Percentiles rank a stretch among this genome's conserved stretches.
These are phyloP conservation scores for Didymella exigua DNA, from an alignment of 2,329 filamentous ascomycete genomes.

Conservation along the genomic window DNA sequence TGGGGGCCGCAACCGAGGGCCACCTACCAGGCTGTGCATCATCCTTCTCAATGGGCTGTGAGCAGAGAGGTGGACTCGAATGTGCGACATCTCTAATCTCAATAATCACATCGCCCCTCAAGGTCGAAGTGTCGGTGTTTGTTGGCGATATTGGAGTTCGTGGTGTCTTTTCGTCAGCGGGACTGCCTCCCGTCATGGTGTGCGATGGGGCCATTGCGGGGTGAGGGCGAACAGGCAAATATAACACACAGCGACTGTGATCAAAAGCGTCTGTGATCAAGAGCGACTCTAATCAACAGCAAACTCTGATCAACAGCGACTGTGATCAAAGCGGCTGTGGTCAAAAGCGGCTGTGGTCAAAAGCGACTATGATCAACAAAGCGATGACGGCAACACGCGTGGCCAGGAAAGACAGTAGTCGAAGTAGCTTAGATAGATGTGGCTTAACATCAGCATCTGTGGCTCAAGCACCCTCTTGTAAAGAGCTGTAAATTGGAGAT, in stretches of 20 bases:
- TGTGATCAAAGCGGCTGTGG: not conserved
- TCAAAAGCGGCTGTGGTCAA: no score
- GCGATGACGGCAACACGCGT: no score
- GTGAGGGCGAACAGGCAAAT: not conserved
- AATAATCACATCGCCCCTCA: slow-evolving; percentile 41
- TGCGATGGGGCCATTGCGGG: slow-evolving; percentile 38
- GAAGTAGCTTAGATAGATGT: no score
- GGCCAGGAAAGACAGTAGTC: no score
- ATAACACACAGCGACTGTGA: not conserved
- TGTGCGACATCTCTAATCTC: slow-evolving; percentile 30
- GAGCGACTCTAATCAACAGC: not conserved
- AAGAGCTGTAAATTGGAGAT: not conserved
- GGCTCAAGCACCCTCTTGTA: slow-evolving; percentile 3
- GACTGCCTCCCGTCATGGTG: slow-evolving; percentile 42
- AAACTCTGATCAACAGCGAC: slow-evolving; percentile 1
- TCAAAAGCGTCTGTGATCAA: not conserved
- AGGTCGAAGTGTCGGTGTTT: slow-evolving; percentile 32
- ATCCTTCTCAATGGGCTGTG: not conserved
- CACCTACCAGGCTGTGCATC: slow-evolving; percentile 45
- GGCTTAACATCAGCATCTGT: not conserved
- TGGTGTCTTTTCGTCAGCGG: slow-evolving; percentile 30
- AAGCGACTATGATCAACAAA: no score
- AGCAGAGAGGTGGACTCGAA: slow-evolving; percentile 5
- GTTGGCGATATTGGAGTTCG: slow-evolving; percentile 39
- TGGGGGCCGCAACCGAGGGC: slow-evolving; percentile 1